phyloP scores from a whole-genome alignment of 2,329 filamentous ascomycete genomes.

The Penicillium expansum region DNA sequence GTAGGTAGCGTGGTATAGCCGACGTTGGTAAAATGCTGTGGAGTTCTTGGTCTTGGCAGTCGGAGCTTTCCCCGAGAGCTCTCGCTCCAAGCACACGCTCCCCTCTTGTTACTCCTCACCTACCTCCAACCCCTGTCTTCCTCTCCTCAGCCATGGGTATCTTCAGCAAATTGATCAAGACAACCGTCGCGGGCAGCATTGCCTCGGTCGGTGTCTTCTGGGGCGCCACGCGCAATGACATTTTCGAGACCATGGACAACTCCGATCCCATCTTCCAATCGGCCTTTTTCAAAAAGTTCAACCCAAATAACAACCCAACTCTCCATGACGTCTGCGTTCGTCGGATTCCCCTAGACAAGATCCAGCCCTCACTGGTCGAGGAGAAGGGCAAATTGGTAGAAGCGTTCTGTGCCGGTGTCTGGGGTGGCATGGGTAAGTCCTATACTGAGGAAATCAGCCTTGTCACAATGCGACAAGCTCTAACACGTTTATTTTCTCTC shows the following conservation, averaged over 20 bases:
- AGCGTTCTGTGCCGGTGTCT: constrained; percentile 66
- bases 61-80: constrained; percentile 7
- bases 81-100: background rate
- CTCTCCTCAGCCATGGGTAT: constrained; percentile 50
- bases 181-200: constrained; percentile 47
- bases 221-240: constrained; percentile 55
- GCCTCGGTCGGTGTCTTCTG: constrained; percentile 54
- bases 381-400: constrained; percentile 60
- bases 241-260: constrained; percentile 57
- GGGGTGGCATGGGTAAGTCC: constrained; percentile 61
- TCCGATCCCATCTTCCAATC: constrained; percentile 62
- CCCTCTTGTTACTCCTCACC: background rate
- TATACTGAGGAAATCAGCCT: background rate
- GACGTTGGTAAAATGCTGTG: too few relatives aligned
- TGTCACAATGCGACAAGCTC: background rate
- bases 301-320: constrained; percentile 61
- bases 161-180: constrained; percentile 45
- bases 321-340: constrained; percentile 65
- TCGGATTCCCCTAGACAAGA: constrained; percentile 60
- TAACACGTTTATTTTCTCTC: background rate
- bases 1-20: too few relatives aligned
- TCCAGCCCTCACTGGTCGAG: constrained; percentile 64
- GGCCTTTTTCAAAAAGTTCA: constrained; percentile 57
- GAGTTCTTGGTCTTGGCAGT: constrained; percentile 3
- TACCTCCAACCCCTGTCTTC: background rate